These are phyloP conservation scores for Backusella circina DNA, from an alignment of 192 early-diverging fungal genomes.

Conservation along the genomic window DNA sequence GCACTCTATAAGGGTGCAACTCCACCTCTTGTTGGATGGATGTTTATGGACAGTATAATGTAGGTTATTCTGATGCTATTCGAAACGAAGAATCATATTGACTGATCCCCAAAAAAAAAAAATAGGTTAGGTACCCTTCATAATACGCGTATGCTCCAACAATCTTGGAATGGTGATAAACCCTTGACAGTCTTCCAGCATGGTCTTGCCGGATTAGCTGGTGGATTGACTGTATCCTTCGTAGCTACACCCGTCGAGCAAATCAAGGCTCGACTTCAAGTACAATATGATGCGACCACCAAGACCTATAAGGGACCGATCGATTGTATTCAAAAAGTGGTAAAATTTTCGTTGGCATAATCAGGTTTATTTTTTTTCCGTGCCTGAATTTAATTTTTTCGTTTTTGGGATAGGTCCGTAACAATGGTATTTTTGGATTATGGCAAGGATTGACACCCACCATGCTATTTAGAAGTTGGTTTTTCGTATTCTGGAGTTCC, in stretches of 20 bases:
- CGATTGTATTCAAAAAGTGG: slow-evolving; percentile 77
- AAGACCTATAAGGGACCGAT: slow-evolving; percentile 83
- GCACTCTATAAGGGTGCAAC: slow-evolving; percentile 94
- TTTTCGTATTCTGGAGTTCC: slow-evolving; percentile 74
- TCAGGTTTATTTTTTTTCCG: background rate
- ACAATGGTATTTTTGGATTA: slow-evolving; percentile 76
- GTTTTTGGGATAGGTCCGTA: slow-evolving; percentile 47
- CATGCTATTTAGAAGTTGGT: slow-evolving; percentile 80
- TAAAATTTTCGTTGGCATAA: slow-evolving; percentile 17
- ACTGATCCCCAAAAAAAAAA: too few relatives aligned
- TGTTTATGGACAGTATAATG: slow-evolving; percentile 79
- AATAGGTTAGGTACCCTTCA: slow-evolving; percentile 79
- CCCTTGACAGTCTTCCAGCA: slow-evolving; percentile 65
- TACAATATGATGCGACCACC: slow-evolving; percentile 67
- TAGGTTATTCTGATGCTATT: slow-evolving; percentile 25
- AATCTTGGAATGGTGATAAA: slow-evolving; percentile 52
- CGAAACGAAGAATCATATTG: background rate
- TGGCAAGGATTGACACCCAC: slow-evolving; percentile 85
- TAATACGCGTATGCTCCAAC: slow-evolving; percentile 70
- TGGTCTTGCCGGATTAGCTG: slow-evolving; percentile 62
- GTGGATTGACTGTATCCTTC: slow-evolving; percentile 78
- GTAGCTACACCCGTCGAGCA: slow-evolving; percentile 80
- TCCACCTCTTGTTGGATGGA: slow-evolving; percentile 89
- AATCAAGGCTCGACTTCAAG: slow-evolving; percentile 67
- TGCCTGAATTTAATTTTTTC: background rate